Percentiles rank a stretch among this genome's conserved stretches.
phyloP scores from a whole-genome alignment of 306 rosid genomes.

The Casuarina cunninghamiana region DNA sequence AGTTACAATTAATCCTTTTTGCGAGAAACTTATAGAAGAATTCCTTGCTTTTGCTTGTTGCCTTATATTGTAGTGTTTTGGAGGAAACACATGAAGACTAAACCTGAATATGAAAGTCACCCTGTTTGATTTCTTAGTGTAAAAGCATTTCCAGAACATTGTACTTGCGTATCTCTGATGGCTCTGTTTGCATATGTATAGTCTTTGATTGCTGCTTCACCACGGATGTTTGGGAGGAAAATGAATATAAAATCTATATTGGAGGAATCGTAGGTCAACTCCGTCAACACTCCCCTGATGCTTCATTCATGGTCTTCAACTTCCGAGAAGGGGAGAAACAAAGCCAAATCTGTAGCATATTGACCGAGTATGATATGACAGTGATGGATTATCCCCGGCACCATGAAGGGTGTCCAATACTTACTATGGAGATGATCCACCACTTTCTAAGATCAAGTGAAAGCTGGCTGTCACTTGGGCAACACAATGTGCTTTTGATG shows the following conservation, averaged over 20 bases:
- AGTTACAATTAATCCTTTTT: background rate
- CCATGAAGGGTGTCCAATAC: slow-evolving; percentile 93
- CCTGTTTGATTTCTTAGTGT: slow-evolving; percentile 17
- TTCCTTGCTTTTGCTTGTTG: background rate
- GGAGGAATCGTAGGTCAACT: slow-evolving; percentile 74
- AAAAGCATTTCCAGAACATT: slow-evolving; percentile 12
- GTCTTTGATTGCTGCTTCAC: slow-evolving; percentile 97
- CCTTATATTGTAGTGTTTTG: background rate
- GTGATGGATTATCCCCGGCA: slow-evolving; percentile 96
- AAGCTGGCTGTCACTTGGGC: slow-evolving; percentile 91
- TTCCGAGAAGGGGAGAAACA: slow-evolving; percentile 86
- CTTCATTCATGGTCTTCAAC: slow-evolving; percentile 94
- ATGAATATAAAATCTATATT: slow-evolving; percentile 64
- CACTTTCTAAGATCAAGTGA: slow-evolving; percentile 94
- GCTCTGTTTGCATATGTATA: slow-evolving; percentile 46
- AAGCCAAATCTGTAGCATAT: slow-evolving; percentile 63
- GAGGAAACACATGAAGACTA: background rate
- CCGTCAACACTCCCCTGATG: slow-evolving; percentile 70
- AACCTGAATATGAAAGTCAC: background rate
- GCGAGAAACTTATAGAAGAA: background rate
- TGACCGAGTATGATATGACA: slow-evolving; percentile 80
- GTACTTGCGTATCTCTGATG: slow-evolving; percentile 21
- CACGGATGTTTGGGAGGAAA: slow-evolving; percentile 77
- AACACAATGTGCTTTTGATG: slow-evolving; percentile 78
- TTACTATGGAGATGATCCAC: slow-evolving; percentile 93